Base-by-base conservation (phyloP, 208 protist genomes). In the Trypanosoma platydactyli region DNA sequence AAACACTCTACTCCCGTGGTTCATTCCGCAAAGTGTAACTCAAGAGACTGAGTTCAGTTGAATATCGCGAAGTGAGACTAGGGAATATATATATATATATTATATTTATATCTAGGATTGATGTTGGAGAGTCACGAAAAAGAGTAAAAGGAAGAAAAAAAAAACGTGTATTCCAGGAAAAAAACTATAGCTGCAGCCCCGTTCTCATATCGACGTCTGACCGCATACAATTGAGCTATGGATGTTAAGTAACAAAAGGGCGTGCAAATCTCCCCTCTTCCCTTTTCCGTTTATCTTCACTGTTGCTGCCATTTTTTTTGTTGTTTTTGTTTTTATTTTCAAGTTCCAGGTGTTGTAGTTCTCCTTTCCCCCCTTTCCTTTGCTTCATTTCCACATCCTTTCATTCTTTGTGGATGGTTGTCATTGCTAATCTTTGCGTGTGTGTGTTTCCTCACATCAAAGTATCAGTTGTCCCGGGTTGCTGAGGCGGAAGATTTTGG, bases 261-360 rank as follows among this genome's bases (percentile, higher is more conserved):
- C 33, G 9, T 51, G 12, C 51, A 55, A 1, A 24, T n/a, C 5
- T 62, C 48, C 29, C 27, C 50, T 20, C 48, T 38, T 33, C 6
- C 11, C 5, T 61, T n/a, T 13, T 35, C 62, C 42, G 3, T 41
- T 29, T 27, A 40, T 5, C 9, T 38, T 9, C 9, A 9, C 33
- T 38, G 33, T 9, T 38, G 33, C 33, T 38, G 33, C 33, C 33
- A 38, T 11, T 38, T 3, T 38, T 38, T 38, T 38, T 38, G 5
- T 38, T 38, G 33, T 38, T 9, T 11, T 38, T 38, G 33, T 38
- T 38, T 38, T 38, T 9, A 9, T 38, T 38, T 38, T 38, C 33
- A n/a, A n/a, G n/a, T n/a, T n/a, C n/a, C n/a, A n/a, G n/a, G n/a
- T 68, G 57, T 59, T 49, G 7, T 57, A 65, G 33, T 53, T 73